Evolutionary conservation across 2,329 filamentous ascomycete genomes (phyloP).

Genomic region (Colletotrichum magnum): DNA sequence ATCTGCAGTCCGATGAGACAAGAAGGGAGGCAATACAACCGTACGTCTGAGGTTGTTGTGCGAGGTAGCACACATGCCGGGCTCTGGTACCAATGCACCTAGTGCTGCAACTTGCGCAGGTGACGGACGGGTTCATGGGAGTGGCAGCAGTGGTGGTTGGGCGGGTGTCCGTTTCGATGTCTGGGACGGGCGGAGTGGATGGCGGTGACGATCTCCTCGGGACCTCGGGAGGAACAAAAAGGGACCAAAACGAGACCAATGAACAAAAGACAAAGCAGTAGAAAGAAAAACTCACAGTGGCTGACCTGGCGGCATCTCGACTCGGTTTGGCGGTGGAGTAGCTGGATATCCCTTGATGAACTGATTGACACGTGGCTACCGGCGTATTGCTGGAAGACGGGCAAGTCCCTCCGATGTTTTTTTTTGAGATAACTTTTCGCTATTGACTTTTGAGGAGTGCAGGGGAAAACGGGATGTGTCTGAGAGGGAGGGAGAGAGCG

Average conservation of each 20-base stretch:
- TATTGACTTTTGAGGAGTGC: constrained; percentile 1
- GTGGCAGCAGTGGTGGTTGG: constrained; percentile 13
- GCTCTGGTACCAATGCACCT: constrained; percentile 29
- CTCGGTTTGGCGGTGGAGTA: constrained; percentile 2
- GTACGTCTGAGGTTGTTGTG: neutral
- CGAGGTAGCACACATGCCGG: neutral
- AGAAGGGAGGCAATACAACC: constrained; percentile 11
- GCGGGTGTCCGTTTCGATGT: neutral
- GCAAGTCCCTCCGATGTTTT: constrained; percentile 9
- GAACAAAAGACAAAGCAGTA: constrained; percentile 8
- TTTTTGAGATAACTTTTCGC: constrained; percentile 30
- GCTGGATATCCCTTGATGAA: constrained; percentile 5
- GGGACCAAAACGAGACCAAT: constrained; percentile 16
- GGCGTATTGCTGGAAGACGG: neutral
- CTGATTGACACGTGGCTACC: constrained; percentile 33
- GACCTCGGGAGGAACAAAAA: neutral
- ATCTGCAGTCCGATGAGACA: constrained; percentile 11
- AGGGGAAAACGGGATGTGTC: neutral
- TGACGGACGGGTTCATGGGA: constrained; percentile 8
- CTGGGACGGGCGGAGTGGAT: constrained; percentile 7
- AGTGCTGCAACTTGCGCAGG: constrained; percentile 31
- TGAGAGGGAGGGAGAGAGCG: neutral
- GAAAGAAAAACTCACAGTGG: constrained; percentile 36
- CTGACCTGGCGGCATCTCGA: constrained; percentile 34
- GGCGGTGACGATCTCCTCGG: neutral